phyloP scores from a whole-genome alignment of 2,329 filamentous ascomycete genomes.

The Venturia nashicola region DNA sequence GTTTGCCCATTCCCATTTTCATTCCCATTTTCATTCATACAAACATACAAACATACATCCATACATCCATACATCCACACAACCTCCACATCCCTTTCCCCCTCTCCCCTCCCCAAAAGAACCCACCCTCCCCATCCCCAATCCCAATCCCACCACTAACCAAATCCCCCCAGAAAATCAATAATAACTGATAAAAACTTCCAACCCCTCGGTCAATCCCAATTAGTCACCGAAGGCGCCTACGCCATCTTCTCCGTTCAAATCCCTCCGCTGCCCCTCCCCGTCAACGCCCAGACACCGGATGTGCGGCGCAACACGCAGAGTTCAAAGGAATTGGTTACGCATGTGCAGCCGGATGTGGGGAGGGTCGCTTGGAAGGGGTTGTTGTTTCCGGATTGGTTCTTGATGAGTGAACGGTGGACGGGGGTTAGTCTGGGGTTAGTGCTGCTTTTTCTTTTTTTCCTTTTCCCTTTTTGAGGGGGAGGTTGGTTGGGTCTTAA shows the following conservation, averaged over 20 bases:
- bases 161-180: slow-evolving; percentile 12
- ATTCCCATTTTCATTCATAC: no score
- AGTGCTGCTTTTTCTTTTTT: no score
- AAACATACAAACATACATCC: no score
- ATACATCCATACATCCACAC: not conserved
- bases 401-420: not conserved
- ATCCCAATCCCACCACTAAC: no score
- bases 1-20: no score
- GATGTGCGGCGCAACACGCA: slow-evolving; percentile 18
- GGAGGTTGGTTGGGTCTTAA: no score
- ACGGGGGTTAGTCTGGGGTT: not conserved
- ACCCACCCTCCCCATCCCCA: no score
- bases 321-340: slow-evolving; percentile 18
- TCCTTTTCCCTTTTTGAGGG: no score
- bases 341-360: slow-evolving; percentile 17
- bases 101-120: no score
- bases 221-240: slow-evolving; percentile 17
- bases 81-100: no score
- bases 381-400: not conserved
- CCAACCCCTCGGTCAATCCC: slow-evolving; percentile 14
- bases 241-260: slow-evolving; percentile 18
- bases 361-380: slow-evolving; percentile 18
- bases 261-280: slow-evolving; percentile 19
- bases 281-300: slow-evolving; percentile 17
- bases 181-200: slow-evolving; percentile 12